phyloP scores from a whole-genome alignment of 2,329 filamentous ascomycete genomes.

The Huntiella moniliformis region DNA sequence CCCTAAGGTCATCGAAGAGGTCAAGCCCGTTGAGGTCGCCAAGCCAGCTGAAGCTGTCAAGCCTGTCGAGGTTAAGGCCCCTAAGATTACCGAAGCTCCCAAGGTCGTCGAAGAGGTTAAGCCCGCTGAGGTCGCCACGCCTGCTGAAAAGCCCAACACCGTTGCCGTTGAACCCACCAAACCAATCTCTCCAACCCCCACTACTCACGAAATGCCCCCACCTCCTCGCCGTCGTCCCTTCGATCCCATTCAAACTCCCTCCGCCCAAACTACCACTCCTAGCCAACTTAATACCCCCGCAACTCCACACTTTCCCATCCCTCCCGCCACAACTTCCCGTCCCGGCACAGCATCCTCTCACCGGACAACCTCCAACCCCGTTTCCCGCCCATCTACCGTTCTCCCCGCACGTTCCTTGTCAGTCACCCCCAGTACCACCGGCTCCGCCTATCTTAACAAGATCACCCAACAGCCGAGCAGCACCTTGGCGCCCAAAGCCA shows the following conservation, averaged over 20 bases:
- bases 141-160: slow-evolving; percentile 1
- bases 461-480: slow-evolving; percentile 31
- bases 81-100: neutral
- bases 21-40: neutral
- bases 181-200: slow-evolving; percentile 1
- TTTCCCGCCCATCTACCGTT: slow-evolving; percentile 21
- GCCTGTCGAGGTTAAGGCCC: neutral
- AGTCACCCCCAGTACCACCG: slow-evolving; percentile 18
- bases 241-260: slow-evolving; percentile 19
- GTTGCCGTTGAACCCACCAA: slow-evolving; percentile 11
- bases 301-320: slow-evolving; percentile 38
- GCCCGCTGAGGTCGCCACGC: neutral
- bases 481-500: slow-evolving; percentile 41
- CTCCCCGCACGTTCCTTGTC: slow-evolving; percentile 32
- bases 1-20: neutral
- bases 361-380: slow-evolving; percentile 30
- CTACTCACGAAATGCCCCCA: slow-evolving; percentile 4
- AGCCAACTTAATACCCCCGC: slow-evolving; percentile 39
- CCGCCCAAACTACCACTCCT: slow-evolving; percentile 26
- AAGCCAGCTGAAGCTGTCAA: neutral
- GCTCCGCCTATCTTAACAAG: slow-evolving; percentile 36
- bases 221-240: slow-evolving; percentile 5
- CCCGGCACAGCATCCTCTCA: slow-evolving; percentile 17
- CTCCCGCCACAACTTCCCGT: slow-evolving; percentile 13
- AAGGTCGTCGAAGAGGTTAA: neutral